phyloP scores from a whole-genome alignment of 805 yeast genomes.

The Phaffomyces antillensis region DNA sequence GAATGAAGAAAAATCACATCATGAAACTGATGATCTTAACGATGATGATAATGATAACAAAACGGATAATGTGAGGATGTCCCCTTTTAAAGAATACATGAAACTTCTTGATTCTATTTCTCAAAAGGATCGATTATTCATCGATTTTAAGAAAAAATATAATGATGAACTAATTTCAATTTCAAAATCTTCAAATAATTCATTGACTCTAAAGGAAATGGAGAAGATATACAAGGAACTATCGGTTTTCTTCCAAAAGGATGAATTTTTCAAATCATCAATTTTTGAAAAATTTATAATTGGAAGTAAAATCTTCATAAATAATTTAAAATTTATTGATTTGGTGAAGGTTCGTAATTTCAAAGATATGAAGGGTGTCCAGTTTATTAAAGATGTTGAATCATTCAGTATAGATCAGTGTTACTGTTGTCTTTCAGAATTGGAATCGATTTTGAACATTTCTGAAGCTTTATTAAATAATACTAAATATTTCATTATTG shows the following conservation, averaged over 20 bases:
- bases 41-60: too few species aligned
- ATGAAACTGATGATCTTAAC: too few species aligned
- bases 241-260: conserved; percentile 12
- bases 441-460: not conserved
- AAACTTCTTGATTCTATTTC: conserved; percentile 21
- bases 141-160: conserved; percentile 33
- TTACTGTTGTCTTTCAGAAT: not conserved
- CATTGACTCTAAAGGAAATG: conserved; percentile 23
- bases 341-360: not conserved
- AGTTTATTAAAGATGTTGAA: not conserved
- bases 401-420: too few species aligned
- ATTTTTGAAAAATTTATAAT: conserved; percentile 14
- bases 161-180: conserved; percentile 14
- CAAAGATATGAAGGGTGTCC: not conserved
- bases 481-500: conserved; percentile 4
- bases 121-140: conserved; percentile 26
- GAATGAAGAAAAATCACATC: too few species aligned
- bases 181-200: conserved; percentile 8
- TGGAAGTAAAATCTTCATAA: conserved; percentile 16
- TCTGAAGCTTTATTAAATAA: conserved; percentile 1
- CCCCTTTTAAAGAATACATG: conserved; percentile 20
- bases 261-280: conserved; percentile 10
- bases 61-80: not conserved
- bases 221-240: conserved; percentile 33
- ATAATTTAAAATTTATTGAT: conserved; percentile 2